Evolutionary conservation across 768 basidiomycete genomes (phyloP).

Genomic region (Pluteus cervinus): DNA sequence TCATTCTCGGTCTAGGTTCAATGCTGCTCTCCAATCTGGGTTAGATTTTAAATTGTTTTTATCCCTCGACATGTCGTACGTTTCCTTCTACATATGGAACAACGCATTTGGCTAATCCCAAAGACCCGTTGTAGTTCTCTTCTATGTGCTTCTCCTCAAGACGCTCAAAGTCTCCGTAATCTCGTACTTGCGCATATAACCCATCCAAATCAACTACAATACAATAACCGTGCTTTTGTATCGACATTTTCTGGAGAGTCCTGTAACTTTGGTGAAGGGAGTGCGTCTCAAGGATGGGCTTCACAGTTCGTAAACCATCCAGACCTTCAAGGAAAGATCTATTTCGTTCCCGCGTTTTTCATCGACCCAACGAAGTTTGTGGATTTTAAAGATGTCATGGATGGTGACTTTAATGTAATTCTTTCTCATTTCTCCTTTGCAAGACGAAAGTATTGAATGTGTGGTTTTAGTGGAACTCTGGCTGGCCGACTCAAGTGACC

Average conservation of each 20-base stretch:
- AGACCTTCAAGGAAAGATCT: slow-evolving; percentile 40
- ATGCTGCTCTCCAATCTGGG: slow-evolving; percentile 45
- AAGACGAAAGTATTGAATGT: slow-evolving; percentile 11
- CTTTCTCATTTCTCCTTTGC: slow-evolving; percentile 1
- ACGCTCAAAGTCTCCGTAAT: slow-evolving; percentile 45
- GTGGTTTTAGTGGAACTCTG: slow-evolving; percentile 82
- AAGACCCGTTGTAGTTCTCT: slow-evolving; percentile 33
- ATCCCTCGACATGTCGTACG: slow-evolving; percentile 74
- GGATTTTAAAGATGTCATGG: slow-evolving; percentile 40
- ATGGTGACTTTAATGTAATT: slow-evolving; percentile 57
- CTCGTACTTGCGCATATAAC: slow-evolving; percentile 47
- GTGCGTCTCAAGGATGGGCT: slow-evolving; percentile 49
- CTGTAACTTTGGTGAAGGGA: slow-evolving; percentile 59
- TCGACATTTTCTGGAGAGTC: slow-evolving; percentile 69
- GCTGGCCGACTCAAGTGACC: slow-evolving; percentile 67
- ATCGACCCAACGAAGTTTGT: slow-evolving; percentile 43
- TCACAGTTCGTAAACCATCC: slow-evolving; percentile 43
- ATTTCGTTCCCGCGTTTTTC: slow-evolving; percentile 71
- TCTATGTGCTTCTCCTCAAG: slow-evolving; percentile 40
- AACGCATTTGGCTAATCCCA: slow-evolving; percentile 1
- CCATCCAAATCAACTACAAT: slow-evolving; percentile 55
- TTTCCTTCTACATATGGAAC: slow-evolving; percentile 9
- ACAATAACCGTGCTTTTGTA: slow-evolving; percentile 42
- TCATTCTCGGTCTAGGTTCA: slow-evolving; percentile 31
- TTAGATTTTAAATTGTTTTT: slow-evolving; percentile 68